These are phyloP conservation scores for Phialemonium atrogriseum DNA, from an alignment of 2,329 filamentous ascomycete species.

Conservation along the genomic window DNA sequence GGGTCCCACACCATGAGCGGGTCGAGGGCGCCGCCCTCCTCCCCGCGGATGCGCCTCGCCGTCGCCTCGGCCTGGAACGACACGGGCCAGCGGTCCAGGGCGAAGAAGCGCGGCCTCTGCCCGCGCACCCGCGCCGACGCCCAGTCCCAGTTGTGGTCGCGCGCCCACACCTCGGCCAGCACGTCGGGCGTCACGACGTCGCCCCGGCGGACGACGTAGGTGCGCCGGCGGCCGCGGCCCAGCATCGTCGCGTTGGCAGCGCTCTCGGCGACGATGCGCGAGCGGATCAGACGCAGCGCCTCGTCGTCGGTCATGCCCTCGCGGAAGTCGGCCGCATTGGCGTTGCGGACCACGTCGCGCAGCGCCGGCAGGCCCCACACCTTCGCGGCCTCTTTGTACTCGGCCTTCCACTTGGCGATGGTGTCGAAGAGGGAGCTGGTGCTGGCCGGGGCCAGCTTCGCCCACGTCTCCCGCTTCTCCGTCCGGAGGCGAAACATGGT, in stretches of 20 bases:
- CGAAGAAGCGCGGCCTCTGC: conserved; percentile 28
- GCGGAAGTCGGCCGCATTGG: conserved; percentile 18
- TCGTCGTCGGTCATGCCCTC: conserved; percentile 8
- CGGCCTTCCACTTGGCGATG: too few species aligned
- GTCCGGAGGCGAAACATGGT: conserved; percentile 15
- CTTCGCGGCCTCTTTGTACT: conserved; percentile 2
- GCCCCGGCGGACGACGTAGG: conserved; percentile 14
- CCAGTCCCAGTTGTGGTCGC: conserved; percentile 28
- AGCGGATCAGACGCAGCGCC: conserved; percentile 23
- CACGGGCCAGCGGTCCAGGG: conserved; percentile 39
- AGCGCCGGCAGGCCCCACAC: conserved; percentile 4
- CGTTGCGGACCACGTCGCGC: conserved; percentile 21
- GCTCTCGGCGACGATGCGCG: conserved; percentile 33
- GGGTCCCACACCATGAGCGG: conserved; percentile 17
- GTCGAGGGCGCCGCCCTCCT: conserved; percentile 22
- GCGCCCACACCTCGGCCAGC: conserved; percentile 9
- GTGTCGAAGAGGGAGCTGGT: not conserved
- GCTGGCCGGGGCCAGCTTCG: not conserved
- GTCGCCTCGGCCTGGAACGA: conserved; percentile 24
- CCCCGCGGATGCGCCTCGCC: conserved; percentile 19
- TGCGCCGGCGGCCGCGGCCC: conserved; percentile 24
- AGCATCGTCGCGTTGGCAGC: conserved; percentile 32
- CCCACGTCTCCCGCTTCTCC: not conserved
- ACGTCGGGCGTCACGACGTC: conserved; percentile 4
- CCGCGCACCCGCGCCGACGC: conserved; percentile 16